Evolutionary conservation across 148 eudicot genomes (phyloP).

Genomic region (Camellia sinensis): DNA sequence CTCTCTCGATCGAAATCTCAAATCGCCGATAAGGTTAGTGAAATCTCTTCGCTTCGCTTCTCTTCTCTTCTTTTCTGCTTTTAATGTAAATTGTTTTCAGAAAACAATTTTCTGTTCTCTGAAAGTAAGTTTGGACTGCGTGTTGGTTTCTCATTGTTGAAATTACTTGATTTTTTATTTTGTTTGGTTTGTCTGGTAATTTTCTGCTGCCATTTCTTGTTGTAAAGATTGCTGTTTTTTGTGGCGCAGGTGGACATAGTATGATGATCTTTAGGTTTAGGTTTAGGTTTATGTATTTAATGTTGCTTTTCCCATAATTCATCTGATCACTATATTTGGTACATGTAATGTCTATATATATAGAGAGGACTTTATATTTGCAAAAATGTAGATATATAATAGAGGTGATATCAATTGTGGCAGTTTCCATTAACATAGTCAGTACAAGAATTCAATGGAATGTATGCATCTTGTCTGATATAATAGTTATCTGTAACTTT

Average conservation of each 20-base stretch:
- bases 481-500: not conserved
- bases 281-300: not conserved
- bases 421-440: not conserved
- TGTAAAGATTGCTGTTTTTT: not conserved
- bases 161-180: not conserved
- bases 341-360: not conserved
- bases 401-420: not conserved
- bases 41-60: not conserved
- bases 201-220: not conserved
- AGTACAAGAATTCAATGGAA: not conserved
- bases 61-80: constrained; percentile 6
- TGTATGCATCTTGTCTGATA: too few species aligned
- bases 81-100: not conserved
- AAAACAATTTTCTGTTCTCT: not conserved
- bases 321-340: not conserved
- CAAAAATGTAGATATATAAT: not conserved
- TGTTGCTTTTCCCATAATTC: not conserved
- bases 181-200: not conserved
- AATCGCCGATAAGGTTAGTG: constrained; percentile 9
- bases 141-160: not conserved
- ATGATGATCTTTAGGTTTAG: not conserved
- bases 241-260: not conserved
- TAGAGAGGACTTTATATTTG: not conserved
- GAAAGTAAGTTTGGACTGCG: not conserved
- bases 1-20: not conserved